Percentiles rank a stretch among this genome's conserved stretches.
These are phyloP conservation scores for Mycothermus thermophilus DNA, from an alignment of 495 filamentous ascomycete species.

Conservation along the genomic window DNA sequence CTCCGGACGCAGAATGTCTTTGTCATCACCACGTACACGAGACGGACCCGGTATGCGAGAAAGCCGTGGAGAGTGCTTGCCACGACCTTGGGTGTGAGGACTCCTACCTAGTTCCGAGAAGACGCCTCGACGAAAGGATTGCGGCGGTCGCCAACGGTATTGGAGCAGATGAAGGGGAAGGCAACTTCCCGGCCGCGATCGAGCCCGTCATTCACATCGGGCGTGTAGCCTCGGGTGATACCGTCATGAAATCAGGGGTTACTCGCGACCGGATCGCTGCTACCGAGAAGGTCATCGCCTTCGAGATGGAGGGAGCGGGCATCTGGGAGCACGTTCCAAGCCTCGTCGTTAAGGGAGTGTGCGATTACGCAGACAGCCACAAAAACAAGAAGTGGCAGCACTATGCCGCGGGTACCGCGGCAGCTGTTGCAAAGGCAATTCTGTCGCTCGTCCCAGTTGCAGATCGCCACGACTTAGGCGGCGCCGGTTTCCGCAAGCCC, in stretches of 20 bases:
- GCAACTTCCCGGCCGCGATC: too few relatives aligned
- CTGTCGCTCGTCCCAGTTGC: neutral
- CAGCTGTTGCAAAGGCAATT: conserved; percentile 12
- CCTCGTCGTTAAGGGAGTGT: conserved; percentile 28
- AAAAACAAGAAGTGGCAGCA: conserved; percentile 32
- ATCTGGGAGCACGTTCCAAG: conserved; percentile 24
- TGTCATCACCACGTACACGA: neutral
- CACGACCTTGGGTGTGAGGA: conserved; percentile 8
- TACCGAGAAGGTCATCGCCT: conserved; percentile 19
- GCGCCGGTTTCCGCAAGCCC: neutral
- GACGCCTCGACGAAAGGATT: conserved; percentile 1
- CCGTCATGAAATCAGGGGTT: conserved; percentile 17
- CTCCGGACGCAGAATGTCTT: neutral
- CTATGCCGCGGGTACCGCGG: conserved; percentile 28
- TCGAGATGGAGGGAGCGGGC: conserved; percentile 35
- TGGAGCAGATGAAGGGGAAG: too few relatives aligned
- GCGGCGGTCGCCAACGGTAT: too few relatives aligned
- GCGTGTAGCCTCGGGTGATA: conserved; percentile 15
- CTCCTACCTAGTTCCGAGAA: conserved; percentile 5
- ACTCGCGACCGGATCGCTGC: conserved; percentile 15
- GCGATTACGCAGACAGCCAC: conserved; percentile 33
- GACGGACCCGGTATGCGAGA: conserved; percentile 2
- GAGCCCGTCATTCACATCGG: conserved; percentile 13
- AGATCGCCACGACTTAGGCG: neutral
- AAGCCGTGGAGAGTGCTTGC: conserved; percentile 3